These are phyloP conservation scores for Wallacemonas sp. DNA, from an alignment of 208 protist genomes.

Conservation along the genomic window DNA sequence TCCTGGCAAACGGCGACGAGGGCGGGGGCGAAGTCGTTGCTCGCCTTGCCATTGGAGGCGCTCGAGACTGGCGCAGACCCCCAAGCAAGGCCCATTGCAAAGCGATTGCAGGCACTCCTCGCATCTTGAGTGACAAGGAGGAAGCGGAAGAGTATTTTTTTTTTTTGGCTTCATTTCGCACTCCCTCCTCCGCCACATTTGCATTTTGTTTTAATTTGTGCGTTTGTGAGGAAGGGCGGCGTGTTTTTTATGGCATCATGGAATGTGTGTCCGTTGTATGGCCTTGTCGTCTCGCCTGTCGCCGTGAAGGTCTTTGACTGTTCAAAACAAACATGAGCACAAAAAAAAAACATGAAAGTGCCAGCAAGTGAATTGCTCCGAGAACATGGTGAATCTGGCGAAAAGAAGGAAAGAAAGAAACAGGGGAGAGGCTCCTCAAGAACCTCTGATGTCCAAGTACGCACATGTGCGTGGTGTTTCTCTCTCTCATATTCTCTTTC, in stretches of 20 bases:
- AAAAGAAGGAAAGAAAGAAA: neutral
- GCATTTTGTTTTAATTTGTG: slow-evolving; percentile 16
- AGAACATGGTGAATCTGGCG: too few species aligned
- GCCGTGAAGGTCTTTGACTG: too few species aligned
- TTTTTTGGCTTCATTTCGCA: slow-evolving; percentile 9
- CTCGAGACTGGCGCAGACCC: slow-evolving; percentile 9
- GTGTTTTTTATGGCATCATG: too few species aligned
- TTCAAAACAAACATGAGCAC: neutral
- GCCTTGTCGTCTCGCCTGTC: too few species aligned
- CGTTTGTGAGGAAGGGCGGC: too few species aligned
- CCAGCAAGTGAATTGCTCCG: too few species aligned
- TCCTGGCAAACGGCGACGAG: neutral
- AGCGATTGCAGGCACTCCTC: slow-evolving; percentile 23
- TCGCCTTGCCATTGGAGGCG: neutral
- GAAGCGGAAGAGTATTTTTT: too few species aligned
- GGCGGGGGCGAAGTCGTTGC: neutral
- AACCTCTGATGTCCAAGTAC: too few species aligned
- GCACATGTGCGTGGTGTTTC: too few species aligned
- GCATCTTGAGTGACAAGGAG: neutral
- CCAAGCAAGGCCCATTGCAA: slow-evolving; percentile 15
- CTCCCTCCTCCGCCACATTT: slow-evolving; percentile 3
- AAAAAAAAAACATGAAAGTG: neutral
- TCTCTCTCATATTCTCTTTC: too few species aligned
- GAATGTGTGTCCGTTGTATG: too few species aligned
- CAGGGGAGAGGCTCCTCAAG: neutral